phyloP scores from a whole-genome alignment of 2,329 filamentous ascomycete genomes.

The Ascochyta rabiei region DNA sequence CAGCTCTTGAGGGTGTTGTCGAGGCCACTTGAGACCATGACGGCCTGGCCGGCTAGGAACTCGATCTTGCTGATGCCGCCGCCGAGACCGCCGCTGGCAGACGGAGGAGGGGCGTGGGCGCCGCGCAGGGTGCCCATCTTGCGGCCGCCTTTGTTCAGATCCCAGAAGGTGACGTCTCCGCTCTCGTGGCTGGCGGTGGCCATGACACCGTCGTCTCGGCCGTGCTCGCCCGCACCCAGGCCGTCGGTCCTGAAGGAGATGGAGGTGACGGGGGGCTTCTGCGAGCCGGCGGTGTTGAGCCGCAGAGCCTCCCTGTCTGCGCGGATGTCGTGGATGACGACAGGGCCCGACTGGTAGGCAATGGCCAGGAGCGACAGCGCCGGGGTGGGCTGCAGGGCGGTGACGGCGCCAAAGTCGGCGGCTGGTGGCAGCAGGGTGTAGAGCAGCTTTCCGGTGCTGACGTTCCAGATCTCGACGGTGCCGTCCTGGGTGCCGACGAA shows the following conservation, averaged over 20 bases:
- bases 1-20: slow-evolving; percentile 95
- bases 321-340: slow-evolving; percentile 82
- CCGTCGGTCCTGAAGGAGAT: slow-evolving; percentile 93
- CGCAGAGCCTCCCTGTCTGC: slow-evolving; percentile 75
- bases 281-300: slow-evolving; percentile 68
- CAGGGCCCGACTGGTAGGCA: slow-evolving; percentile 78
- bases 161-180: slow-evolving; percentile 95
- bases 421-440: slow-evolving; percentile 85
- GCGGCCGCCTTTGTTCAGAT: slow-evolving; percentile 85
- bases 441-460: slow-evolving; percentile 87
- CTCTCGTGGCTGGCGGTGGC: slow-evolving; percentile 79
- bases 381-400: slow-evolving; percentile 81
- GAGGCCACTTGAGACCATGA: slow-evolving; percentile 85
- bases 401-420: slow-evolving; percentile 78
- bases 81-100: slow-evolving; percentile 59
- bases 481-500: slow-evolving; percentile 88
- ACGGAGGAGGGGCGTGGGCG: slow-evolving; percentile 79
- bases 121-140: slow-evolving; percentile 85
- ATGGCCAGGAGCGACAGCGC: slow-evolving; percentile 86
- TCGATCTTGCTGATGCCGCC: slow-evolving; percentile 87
- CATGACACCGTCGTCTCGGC: slow-evolving; percentile 85
- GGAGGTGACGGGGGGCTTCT: slow-evolving; percentile 71
- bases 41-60: slow-evolving; percentile 86
- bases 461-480: slow-evolving; percentile 95
- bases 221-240: slow-evolving; percentile 85